Evolutionary conservation across 2,329 filamentous ascomycete species (phyloP).

Genomic region (Scortechinia acanthostroma): DNA sequence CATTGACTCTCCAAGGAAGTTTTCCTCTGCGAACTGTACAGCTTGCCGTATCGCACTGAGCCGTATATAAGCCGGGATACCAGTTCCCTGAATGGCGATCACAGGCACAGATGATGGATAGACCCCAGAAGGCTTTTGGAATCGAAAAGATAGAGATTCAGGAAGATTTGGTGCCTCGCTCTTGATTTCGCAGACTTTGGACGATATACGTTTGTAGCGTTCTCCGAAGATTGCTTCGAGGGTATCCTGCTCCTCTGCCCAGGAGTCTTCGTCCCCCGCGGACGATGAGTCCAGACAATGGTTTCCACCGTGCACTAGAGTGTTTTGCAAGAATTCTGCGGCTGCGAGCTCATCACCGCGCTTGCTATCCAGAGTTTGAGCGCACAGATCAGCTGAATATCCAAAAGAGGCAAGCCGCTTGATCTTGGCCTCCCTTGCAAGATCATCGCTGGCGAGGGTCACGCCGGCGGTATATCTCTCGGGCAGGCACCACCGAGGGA

Average conservation of each 20-base stretch:
- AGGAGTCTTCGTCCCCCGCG: constrained; percentile 30
- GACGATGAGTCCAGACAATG: constrained; percentile 31
- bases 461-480: constrained; percentile 67
- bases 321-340: constrained; percentile 53
- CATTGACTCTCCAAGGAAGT: constrained; percentile 2
- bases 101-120: constrained; percentile 41
- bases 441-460: constrained; percentile 56
- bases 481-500: constrained; percentile 63
- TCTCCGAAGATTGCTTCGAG: constrained; percentile 65
- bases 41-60: constrained; percentile 61
- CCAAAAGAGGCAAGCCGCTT: constrained; percentile 57
- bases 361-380: constrained; percentile 48
- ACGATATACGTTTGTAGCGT: constrained; percentile 35
- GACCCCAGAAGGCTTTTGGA: constrained; percentile 50
- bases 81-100: constrained; percentile 38
- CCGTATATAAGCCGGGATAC: constrained; percentile 67
- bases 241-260: constrained; percentile 60
- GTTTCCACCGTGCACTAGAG: constrained; percentile 12
- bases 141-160: constrained; percentile 26
- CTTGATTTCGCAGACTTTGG: constrained; percentile 43
- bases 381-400: constrained; percentile 59
- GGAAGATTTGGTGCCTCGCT: constrained; percentile 24
- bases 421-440: constrained; percentile 58
- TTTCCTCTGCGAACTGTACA: constrained; percentile 39
- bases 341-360: constrained; percentile 51